Conservation (phyloP, 177 flowering plant genomes). For the Vitis hybrid region DNA sequence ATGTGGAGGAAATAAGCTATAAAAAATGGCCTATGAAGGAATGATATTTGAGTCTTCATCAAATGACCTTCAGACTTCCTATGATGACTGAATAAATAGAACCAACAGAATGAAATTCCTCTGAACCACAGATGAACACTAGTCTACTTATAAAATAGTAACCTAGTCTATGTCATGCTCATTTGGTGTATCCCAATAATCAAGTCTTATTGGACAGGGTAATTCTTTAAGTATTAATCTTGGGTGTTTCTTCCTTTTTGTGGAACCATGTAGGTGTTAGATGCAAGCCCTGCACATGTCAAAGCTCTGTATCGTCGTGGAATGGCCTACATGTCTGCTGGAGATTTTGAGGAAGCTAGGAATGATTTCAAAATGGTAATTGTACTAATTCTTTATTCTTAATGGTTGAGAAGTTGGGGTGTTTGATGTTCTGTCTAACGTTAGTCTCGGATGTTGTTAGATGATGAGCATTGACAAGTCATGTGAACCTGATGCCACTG, state of each 20-base stretch:
- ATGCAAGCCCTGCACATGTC: slow-evolving; percentile 75
- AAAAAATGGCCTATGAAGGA: no score
- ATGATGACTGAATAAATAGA: no score
- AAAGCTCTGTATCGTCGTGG: slow-evolving; percentile 98
- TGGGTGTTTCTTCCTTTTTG: background rate
- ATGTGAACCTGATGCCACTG: slow-evolving; percentile 79
- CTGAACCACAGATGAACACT: no score
- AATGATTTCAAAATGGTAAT: slow-evolving; percentile 73
- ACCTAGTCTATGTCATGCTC: no score
- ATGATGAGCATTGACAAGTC: slow-evolving; percentile 82
- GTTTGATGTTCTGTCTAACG: background rate
- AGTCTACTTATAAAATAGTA: no score
- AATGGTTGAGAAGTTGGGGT: background rate
- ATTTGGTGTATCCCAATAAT: background rate
- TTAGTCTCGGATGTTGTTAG: slow-evolving; percentile 33
- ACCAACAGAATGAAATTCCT: no score
- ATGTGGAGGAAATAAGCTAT: no score
- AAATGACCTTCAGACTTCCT: no score
- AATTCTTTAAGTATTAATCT: background rate
- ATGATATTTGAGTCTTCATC: no score
- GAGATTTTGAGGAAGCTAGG: slow-evolving; percentile 94
- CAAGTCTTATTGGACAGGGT: background rate
- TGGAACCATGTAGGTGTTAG: slow-evolving; percentile 63
- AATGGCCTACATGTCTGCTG: slow-evolving; percentile 87
- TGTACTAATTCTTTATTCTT: background rate